Base-by-base conservation (phyloP, 345 rosid species). In the Raphanus raphanistrum region DNA sequence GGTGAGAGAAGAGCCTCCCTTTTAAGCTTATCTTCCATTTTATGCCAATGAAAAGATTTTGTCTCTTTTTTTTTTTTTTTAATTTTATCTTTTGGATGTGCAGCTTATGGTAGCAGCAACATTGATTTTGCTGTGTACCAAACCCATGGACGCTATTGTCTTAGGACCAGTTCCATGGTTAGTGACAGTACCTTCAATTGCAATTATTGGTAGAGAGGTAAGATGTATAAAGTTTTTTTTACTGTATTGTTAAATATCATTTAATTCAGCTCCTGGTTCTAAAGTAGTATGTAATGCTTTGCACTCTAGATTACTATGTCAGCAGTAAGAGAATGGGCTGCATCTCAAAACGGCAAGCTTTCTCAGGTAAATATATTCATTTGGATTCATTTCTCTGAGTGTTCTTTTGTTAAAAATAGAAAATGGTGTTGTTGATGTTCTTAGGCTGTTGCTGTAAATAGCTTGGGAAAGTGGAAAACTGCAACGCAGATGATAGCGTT, bases 301-400 rank as follows among this genome's bases (percentile, higher is more conserved):
- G 5, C 82, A 67, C 69, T 59, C 84, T 83, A 95, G 99, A 95
- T 95, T 82, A 92, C 99, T 15, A 92, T 95, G 99, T 95, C 99
- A 33, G 99, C 99, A 0, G 97, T 95, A 66, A 89, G 98, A 81
- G 99, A 95, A 84, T 95, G 99, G 99, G 98, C 99, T 76, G 99
- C 99, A 78, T 95, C 99, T 65, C 96, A 92, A 84, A 86, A 88
- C 74, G 70, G 84, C 68, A 88, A 86, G 84, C 94, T 95, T 81
- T 81, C 86, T 74, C 87, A 91, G 99, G 99, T 92, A 75, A 28
- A 60, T 4, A 54, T 50, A 67, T 64, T 11, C 58, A 6, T 29
- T 41, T 41, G 45, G 55, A 11, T 41, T 48, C 58, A 26, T 41
- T 28, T 27, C 11, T 59, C 15, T 45, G 8, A 1, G 45, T 15